A percentile compares a stretch with the other conserved stretches of the same genome.
These are phyloP conservation scores for Gossypium davidsonii DNA, from an alignment of 441 rosid genomes.

Conservation along the genomic window DNA sequence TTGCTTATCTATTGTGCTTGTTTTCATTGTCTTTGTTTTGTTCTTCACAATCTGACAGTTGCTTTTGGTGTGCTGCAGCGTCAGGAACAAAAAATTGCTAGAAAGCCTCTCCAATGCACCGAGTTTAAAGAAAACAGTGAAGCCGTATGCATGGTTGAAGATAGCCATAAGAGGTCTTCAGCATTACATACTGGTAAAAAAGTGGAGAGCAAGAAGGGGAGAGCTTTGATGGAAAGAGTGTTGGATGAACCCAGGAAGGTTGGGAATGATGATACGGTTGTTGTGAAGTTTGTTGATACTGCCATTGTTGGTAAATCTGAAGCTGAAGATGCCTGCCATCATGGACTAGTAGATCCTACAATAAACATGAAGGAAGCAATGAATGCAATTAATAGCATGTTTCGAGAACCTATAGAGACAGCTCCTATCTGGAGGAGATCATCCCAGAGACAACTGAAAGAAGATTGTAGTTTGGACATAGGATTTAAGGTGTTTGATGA, in stretches of 20 bases:
- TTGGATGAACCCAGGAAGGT: constrained; percentile 25
- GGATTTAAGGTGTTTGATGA: constrained; percentile 60
- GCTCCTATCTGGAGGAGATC: constrained; percentile 43
- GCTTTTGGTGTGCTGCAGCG: constrained; percentile 25
- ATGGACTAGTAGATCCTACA: constrained; percentile 83
- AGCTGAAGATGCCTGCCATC: constrained; percentile 79
- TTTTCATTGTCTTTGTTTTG: constrained; percentile 10
- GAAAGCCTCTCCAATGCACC: constrained; percentile 24
- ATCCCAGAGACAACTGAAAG: constrained; percentile 32
- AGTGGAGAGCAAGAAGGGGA: constrained; percentile 15
- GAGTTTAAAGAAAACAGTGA: constrained; percentile 28
- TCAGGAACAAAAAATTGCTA: constrained; percentile 35
- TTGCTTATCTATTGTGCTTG: constrained; percentile 19
- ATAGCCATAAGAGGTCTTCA: background rate
- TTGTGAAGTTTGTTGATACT: constrained; percentile 58
- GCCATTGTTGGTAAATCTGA: constrained; percentile 69
- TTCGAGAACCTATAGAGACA: constrained; percentile 68
- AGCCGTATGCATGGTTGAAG: constrained; percentile 17
- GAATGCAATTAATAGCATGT: constrained; percentile 75
- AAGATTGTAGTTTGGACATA: constrained; percentile 25
- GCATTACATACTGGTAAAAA: background rate
- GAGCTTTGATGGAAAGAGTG: constrained; percentile 23
- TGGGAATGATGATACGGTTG: constrained; percentile 39
- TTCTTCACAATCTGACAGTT: constrained; percentile 21
- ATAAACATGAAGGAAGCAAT: constrained; percentile 81